Percentiles rank a stretch among this genome's conserved stretches.
Evolutionary conservation across 257 asterid species (phyloP).

Genomic region (Ajuga chamaepitys): DNA sequence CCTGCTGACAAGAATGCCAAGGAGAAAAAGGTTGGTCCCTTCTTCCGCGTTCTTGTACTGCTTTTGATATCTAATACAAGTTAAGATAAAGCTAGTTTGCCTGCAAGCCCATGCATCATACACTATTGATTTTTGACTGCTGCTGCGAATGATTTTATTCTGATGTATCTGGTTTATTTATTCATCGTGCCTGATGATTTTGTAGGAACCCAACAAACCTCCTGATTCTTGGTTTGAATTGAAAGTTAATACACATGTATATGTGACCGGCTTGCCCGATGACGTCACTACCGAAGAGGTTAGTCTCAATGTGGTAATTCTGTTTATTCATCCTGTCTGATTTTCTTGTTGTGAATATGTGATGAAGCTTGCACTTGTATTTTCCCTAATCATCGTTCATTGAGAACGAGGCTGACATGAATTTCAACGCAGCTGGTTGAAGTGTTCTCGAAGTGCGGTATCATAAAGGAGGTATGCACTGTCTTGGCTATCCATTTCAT

Average conservation of each 20-base stretch:
- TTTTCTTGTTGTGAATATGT: not conserved
- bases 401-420: constrained; percentile 25
- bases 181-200: constrained; percentile 3
- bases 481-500: constrained; percentile 7
- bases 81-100: constrained; percentile 1
- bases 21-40: constrained; percentile 62
- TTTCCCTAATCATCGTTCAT: not conserved
- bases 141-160: not conserved
- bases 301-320: constrained; percentile 19
- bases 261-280: constrained; percentile 89
- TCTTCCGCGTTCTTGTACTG: not conserved
- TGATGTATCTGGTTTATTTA: not conserved
- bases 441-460: constrained; percentile 89
- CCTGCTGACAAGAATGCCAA: constrained; percentile 45
- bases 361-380: constrained; percentile 5
- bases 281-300: constrained; percentile 92
- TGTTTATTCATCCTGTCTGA: not conserved
- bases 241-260: constrained; percentile 96
- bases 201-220: constrained; percentile 90
- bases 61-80: constrained; percentile 1
- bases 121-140: not conserved
- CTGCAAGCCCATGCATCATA: not conserved
- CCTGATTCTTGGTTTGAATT: constrained; percentile 96
- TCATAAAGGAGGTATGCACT: constrained; percentile 76
- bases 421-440: constrained; percentile 62